Base-by-base conservation (phyloP, 768 basidiomycete genomes). In the Termitomyces bulborhizus region DNA sequence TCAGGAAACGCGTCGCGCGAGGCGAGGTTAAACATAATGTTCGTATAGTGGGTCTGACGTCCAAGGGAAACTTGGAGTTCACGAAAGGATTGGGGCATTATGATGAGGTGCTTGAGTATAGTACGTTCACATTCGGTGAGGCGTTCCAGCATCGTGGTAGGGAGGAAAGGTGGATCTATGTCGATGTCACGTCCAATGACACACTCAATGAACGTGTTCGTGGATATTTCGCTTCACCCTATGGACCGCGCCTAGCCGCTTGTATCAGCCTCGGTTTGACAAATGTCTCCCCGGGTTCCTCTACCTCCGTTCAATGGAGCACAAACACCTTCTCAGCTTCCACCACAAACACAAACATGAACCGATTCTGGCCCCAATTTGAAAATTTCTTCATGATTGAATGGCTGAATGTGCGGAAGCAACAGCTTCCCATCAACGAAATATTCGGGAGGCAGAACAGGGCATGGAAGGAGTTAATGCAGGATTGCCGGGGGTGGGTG, bases 351-450 rank as follows among this genome's bases (percentile, higher is more conserved):
- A 24, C 32, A 24, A 7, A 15, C 21, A 43, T 57, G 5, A 67
- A 64, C 16, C 60, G 61, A 26, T 70, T 72, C 54, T 70, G 68
- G 65, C 71, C 70, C 3, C 64, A 62, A 3, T 56, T 76, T 11
- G 83, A 85, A 59, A 67, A 68, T 13, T 88, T 88, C 64, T 88
- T 88, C 68, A 85, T 82, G 83, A 76, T 77, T 3, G 83, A 85
- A 65, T 88, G 86, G 86, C 71, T 88, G 2, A 72, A 76, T 42
- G 69, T 76, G 21, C 82, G 85, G 13, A 75, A 71, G 61, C 68
- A 70, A 46, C 74, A 84, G 57, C 68, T 85, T 1, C 65, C 76
- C 0, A 59, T 75, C 0, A 46, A 62, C 12, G 74, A 81, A 54
- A 84, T 88, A 47, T 73, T 76, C 41, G 53, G 51, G 9, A 63